A percentile compares a stretch with the other conserved stretches of the same genome.
Conservation (phyloP, 306 rosid genomes). For the Notholithocarpus densiflorus region DNA sequence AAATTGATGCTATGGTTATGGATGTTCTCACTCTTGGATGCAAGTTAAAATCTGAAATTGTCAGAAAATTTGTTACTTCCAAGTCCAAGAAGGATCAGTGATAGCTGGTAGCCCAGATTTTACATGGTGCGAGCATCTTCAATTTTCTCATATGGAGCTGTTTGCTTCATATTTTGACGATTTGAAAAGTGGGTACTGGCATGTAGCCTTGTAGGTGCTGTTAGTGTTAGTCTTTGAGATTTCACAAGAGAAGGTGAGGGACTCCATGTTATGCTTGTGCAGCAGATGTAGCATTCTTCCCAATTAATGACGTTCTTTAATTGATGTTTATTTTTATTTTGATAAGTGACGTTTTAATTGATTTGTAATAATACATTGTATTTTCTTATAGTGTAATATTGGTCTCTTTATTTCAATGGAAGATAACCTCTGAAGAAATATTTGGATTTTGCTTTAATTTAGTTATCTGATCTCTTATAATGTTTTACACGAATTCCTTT, state of each 20-base stretch:
- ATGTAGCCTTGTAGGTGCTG: neutral
- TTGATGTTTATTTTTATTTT: neutral
- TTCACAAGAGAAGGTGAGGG: neutral
- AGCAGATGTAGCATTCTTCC: neutral
- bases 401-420: neutral
- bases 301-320: neutral
- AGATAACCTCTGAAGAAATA: neutral
- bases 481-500: neutral
- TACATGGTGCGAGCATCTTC: constrained; percentile 21
- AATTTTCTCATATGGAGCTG: neutral
- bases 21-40: constrained; percentile 41
- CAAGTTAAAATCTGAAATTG: constrained; percentile 56
- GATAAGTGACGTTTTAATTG: neutral
- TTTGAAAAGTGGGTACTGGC: neutral
- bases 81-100: constrained; percentile 64
- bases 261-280: neutral
- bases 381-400: neutral
- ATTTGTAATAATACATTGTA: neutral
- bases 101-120: constrained; percentile 20
- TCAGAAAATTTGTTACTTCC: constrained; percentile 41
- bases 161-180: neutral
- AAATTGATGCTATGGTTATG: constrained; percentile 54
- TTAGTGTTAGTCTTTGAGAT: neutral
- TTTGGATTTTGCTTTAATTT: neutral
- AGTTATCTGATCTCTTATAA: neutral